Evolutionary conservation across 805 yeast species (phyloP), one percentile per base, ranked within the genome.

Genomic region (Kuraishia piskuri): DNA sequence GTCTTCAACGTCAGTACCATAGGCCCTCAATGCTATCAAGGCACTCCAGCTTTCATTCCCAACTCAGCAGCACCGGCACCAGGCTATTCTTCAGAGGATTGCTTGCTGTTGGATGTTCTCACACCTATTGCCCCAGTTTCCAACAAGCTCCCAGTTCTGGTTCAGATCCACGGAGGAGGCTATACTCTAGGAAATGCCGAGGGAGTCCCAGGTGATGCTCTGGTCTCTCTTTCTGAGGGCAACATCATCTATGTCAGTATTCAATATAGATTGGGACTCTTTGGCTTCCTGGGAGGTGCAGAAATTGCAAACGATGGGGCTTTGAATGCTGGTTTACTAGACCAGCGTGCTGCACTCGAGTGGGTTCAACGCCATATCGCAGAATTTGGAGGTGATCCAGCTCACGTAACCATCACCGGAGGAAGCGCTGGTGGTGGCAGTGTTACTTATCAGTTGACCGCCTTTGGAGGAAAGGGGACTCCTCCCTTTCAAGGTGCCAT

Each of bases 261-360:
- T 50, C 55, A 59, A 53, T 62, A 61, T 25, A 50, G 65, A 21
- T 22, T 61, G 23, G 57, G 58, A 23, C 57, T 55, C 9, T 53
- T 55, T 48, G 65, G 64, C 1, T 61, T 58, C 37, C 52, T 62
- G 8, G 55, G 56, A 21, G 52, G 59, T 4, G 3, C 50, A 7
- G 61, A 58, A 17, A 47, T 55, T 25, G 46, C 21, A 17, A 20
- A 40, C 7, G 21, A 20, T 8, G 57, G 57, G 9, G 53, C 49
- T 3, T 55, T 55, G 4, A 61, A 61, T 49, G 54, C 53, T 48
- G 63, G 64, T 5, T 52, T 57, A 10, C 60, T 59, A 57, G 64
- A 60, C 49, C 64, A 60, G 50, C 48, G 54, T 5, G 36, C 44
- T 19, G 64, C 61, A 4, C 52, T 61, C 10, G 52, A 51, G 17